phyloP scores from a whole-genome alignment of 2,329 filamentous ascomycete genomes.

The Chaetomium globosum region DNA sequence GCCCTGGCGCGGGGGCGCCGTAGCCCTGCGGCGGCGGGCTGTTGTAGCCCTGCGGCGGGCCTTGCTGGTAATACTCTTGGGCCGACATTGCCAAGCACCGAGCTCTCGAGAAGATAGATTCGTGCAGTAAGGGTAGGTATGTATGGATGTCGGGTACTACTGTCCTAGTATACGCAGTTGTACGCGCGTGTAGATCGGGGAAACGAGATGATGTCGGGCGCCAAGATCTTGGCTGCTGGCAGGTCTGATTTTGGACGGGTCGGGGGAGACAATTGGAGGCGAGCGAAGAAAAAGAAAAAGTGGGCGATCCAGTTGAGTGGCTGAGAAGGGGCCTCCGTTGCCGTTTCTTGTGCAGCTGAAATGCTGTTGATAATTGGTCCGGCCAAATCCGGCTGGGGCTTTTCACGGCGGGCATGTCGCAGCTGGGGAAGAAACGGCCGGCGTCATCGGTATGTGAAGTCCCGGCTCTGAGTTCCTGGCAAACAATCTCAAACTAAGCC shows the following conservation, averaged over 20 bases:
- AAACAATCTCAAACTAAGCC: too few species aligned
- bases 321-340: not conserved
- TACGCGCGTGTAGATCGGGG: slow-evolving; percentile 5
- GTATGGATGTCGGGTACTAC: not conserved
- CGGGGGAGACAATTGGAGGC: not conserved
- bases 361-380: not conserved
- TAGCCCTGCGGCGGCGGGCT: slow-evolving; percentile 37
- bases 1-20: slow-evolving; percentile 8
- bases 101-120: not conserved
- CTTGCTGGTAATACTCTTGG: slow-evolving; percentile 45
- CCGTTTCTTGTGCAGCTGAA: not conserved
- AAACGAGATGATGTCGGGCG: slow-evolving; percentile 7
- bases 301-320: not conserved
- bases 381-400: not conserved
- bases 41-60: slow-evolving; percentile 39
- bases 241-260: not conserved
- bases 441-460: too few species aligned
- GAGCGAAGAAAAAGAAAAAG: not conserved
- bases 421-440: not conserved
- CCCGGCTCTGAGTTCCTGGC: too few species aligned
- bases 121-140: not conserved
- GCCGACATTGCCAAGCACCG: slow-evolving; percentile 41
- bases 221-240: slow-evolving; percentile 17
- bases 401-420: not conserved
- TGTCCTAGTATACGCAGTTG: not conserved